These are phyloP conservation scores for Malassezia yamatoensis DNA, from an alignment of 1,284 basidiomycete genomes.

Conservation along the genomic window DNA sequence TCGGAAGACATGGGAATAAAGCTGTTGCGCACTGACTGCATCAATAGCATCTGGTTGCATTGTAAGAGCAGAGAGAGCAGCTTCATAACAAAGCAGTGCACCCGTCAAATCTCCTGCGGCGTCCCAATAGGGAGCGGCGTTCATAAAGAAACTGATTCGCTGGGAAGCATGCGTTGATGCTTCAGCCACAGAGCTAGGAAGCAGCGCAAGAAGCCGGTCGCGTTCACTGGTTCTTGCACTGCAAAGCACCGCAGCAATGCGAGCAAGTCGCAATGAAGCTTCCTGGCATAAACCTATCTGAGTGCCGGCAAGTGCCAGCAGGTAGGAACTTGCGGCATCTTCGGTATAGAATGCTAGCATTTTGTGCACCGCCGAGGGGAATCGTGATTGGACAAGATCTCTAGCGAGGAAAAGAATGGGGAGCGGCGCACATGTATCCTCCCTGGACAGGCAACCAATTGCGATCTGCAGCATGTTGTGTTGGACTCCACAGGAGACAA, in stretches of 20 bases:
- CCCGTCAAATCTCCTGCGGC: constrained; percentile 21
- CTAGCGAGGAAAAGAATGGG: neutral
- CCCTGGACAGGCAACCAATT: neutral
- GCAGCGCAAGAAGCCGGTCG: constrained; percentile 12
- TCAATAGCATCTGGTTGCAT: constrained; percentile 12
- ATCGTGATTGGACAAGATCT: neutral
- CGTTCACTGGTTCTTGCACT: neutral
- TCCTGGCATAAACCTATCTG: neutral
- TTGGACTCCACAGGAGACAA: neutral
- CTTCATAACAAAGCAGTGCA: constrained; percentile 24
- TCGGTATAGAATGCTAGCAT: neutral
- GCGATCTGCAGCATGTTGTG: neutral
- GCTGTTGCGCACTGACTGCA: constrained; percentile 17
- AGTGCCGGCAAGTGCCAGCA: constrained; percentile 6
- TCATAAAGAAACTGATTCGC: constrained; percentile 22
- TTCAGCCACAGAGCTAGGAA: constrained; percentile 16
- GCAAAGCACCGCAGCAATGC: neutral
- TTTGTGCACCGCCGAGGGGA: constrained; percentile 2
- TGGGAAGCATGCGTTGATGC: constrained; percentile 8
- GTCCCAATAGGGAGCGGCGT: constrained; percentile 26
- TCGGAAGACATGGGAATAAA: constrained; percentile 37
- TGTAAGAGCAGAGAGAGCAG: constrained; percentile 24
- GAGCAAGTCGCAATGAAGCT: neutral
- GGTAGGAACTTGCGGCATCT: constrained; percentile 1
- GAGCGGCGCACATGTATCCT: neutral